phyloP scores from a whole-genome alignment of 1,139 yeast genomes.

The Torulaspora pretoriensis region DNA sequence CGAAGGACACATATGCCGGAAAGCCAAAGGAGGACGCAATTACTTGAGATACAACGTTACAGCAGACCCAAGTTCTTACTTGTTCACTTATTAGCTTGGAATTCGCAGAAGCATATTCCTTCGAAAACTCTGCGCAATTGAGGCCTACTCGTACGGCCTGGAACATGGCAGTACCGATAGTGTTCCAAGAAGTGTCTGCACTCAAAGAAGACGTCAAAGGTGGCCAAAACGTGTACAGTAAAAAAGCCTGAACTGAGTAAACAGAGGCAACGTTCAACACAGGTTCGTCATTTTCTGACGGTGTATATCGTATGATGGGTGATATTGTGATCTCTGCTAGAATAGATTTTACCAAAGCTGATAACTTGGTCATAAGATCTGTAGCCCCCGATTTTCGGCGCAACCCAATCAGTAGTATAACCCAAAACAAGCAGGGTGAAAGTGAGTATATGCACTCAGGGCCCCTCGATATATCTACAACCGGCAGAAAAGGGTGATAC shows the following conservation, averaged over 20 bases:
- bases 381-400: constrained; percentile 44
- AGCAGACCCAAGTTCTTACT: constrained; percentile 85
- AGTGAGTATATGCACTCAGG: constrained; percentile 73
- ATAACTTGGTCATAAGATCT: constrained; percentile 49
- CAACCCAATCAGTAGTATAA: constrained; percentile 77
- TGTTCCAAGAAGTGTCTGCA: constrained; percentile 94
- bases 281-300: constrained; percentile 71
- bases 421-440: constrained; percentile 93
- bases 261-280: constrained; percentile 87
- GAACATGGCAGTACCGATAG: constrained; percentile 85
- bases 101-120: constrained; percentile 48
- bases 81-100: constrained; percentile 64
- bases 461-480: constrained; percentile 75
- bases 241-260: constrained; percentile 87
- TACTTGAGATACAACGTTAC: constrained; percentile 84
- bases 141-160: constrained; percentile 89
- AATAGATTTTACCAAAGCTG: constrained; percentile 69
- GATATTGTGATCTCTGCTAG: constrained; percentile 84
- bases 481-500: constrained; percentile 83
- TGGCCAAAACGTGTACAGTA: constrained; percentile 91
- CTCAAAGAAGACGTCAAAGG: constrained; percentile 89
- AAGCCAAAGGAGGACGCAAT: constrained; percentile 92
- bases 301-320: constrained; percentile 80
- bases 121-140: constrained; percentile 66
- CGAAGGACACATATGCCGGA: constrained; percentile 87